These are phyloP conservation scores for Pyricularia grisea DNA, from an alignment of 2,329 filamentous ascomycete species.

Conservation along the genomic window DNA sequence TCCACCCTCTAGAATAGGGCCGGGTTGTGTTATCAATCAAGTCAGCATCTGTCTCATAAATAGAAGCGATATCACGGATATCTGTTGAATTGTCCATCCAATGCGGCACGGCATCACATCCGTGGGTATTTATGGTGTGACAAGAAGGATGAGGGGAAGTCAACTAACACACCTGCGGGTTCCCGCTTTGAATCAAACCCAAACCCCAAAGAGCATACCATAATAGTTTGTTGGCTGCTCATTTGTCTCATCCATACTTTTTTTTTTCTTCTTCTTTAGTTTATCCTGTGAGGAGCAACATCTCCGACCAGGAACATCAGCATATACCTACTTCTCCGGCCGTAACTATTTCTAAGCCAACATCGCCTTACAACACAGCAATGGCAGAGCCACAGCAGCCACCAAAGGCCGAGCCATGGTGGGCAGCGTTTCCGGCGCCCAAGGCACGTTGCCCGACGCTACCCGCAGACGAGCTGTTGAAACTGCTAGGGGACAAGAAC, in stretches of 20 bases:
- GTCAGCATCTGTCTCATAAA: not conserved
- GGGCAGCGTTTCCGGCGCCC: constrained; percentile 32
- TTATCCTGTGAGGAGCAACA: not conserved
- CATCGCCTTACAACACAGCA: not conserved
- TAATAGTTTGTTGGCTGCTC: not conserved
- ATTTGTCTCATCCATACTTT: not conserved
- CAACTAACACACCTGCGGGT: not conserved
- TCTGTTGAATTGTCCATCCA: too few relatives aligned
- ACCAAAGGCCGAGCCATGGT: constrained; percentile 19
- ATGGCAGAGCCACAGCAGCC: not conserved
- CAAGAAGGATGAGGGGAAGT: not conserved
- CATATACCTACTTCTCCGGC: not conserved
- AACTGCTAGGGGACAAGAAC: constrained; percentile 27
- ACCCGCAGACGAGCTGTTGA: constrained; percentile 28
- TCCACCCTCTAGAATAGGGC: not conserved
- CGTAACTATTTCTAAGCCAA: not conserved
- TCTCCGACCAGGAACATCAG: not conserved
- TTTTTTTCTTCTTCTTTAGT: not conserved
- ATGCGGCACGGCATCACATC: not conserved
- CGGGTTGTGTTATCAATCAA: not conserved
- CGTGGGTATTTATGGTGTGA: not conserved
- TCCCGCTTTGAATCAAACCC: not conserved
- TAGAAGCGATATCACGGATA: not conserved
- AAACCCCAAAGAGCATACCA: not conserved
- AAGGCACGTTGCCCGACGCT: constrained; percentile 26